Evolutionary conservation across 2,329 filamentous ascomycete genomes (phyloP), one percentile per base, ranked within the genome.

Genomic region (Pseudocercospora fuligena): DNA sequence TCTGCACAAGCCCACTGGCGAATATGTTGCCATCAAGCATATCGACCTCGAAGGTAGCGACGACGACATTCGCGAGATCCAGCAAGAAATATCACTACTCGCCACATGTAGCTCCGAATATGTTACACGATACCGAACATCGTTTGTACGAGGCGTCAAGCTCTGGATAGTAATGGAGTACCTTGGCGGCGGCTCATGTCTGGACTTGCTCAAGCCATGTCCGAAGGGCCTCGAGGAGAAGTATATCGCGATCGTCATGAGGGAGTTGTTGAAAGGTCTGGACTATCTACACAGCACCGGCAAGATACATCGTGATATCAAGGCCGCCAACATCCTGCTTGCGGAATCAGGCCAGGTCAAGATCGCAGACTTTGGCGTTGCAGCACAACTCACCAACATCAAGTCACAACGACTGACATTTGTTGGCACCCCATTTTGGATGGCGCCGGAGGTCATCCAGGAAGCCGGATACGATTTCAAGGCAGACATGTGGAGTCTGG

Each of bases 111-210:
- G 92, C 72, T 97, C 94, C 78, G 91, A 92, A 57, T 96, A 91
- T 79, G 93, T 99, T 73, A 98, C 95, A 16, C 92, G 97, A 78
- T 99, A 99, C 85, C 96, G 94, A 79, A 92, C 92, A 23, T 97
- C 94, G 77, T 99, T 98, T 79, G 87, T 98, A n/a, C 89, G 92
- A 73, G 95, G 95, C 27, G 92, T 94, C 78, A 99, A 98, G 82
- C 83, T 99, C 84, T 99, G 95, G 95, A 99, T 99, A 77, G 93
- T 98, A 66, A 99, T 99, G 95, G 95, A 99, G 80, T 99, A 91
- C 77, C 84, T 99, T 11, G 95, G 95, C 5, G 95, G 95, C 70
- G 95, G 95, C 47, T 98, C 95, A 19, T 97, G 95, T 78, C 85
- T 97, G 71, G 95, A 99, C 79, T 80, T 99, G 84, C 85, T 98